Percentiles rank a stretch among this genome's conserved stretches.
These are phyloP conservation scores for Yamadazyma dushanensis DNA, from an alignment of 1,139 yeast genomes.

Conservation along the genomic window DNA sequence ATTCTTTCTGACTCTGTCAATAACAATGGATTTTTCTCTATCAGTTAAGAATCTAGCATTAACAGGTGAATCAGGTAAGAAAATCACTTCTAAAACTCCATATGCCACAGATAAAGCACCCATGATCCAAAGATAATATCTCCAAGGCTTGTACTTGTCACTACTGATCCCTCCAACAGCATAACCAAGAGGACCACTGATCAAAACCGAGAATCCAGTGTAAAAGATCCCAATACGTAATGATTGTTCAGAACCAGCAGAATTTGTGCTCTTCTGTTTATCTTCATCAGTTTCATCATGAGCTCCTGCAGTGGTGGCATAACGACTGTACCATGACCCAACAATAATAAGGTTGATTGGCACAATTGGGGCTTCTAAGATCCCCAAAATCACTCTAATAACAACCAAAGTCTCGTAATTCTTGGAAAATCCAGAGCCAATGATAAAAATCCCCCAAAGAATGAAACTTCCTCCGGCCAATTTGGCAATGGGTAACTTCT, in stretches of 20 bases:
- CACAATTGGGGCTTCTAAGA: conserved; percentile 52
- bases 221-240: conserved; percentile 12
- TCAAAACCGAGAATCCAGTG: conserved; percentile 27
- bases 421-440: conserved; percentile 25
- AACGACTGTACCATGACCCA: conserved; percentile 18
- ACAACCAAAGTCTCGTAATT: conserved; percentile 26
- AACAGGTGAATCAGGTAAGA: conserved; percentile 25
- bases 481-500: conserved; percentile 30
- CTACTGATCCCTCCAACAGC: conserved; percentile 17
- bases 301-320: conserved; percentile 5
- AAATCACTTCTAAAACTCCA: conserved; percentile 16
- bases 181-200: conserved; percentile 26
- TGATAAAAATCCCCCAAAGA: conserved; percentile 27
- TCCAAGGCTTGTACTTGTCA: conserved; percentile 23
- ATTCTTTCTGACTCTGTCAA: conserved; percentile 31
- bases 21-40: conserved; percentile 28
- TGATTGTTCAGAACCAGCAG: conserved; percentile 15
- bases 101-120: conserved; percentile 22
- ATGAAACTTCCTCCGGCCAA: conserved; percentile 23
- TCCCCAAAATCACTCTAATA: conserved; percentile 40
- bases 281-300: conserved; percentile 1
- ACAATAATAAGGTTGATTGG: conserved; percentile 57
- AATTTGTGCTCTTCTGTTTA: not conserved
- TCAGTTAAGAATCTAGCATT: conserved; percentile 23
- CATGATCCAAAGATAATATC: conserved; percentile 21